phyloP scores from a whole-genome alignment of 306 rosid genomes.

The Castanea sativa region DNA sequence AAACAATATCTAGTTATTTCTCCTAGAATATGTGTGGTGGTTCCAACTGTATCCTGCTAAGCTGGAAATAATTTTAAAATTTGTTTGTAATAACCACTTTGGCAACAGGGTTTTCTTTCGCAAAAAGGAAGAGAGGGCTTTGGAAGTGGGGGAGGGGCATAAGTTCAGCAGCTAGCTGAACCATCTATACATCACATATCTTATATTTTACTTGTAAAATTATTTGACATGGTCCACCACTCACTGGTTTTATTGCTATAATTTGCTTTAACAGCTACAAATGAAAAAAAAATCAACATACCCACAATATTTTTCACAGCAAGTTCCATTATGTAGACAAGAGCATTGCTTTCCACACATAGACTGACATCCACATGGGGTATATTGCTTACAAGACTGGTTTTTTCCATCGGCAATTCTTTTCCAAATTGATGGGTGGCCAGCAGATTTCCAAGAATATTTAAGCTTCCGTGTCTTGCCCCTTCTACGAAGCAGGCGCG shows the following conservation, averaged over 20 bases:
- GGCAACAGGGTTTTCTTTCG: too few species aligned
- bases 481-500: constrained; percentile 73
- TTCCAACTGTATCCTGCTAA: too few species aligned
- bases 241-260: neutral
- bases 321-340: constrained; percentile 57
- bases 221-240: neutral
- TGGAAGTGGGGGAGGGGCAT: too few species aligned
- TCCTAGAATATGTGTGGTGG: too few species aligned
- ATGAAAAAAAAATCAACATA: constrained; percentile 26
- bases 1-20: too few species aligned
- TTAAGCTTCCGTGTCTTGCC: constrained; percentile 89
- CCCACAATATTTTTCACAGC: constrained; percentile 97
- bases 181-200: neutral
- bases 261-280: neutral
- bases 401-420: constrained; percentile 58
- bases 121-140: too few species aligned
- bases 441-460: constrained; percentile 72
- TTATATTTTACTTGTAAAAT: neutral
- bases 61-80: too few species aligned
- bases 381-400: constrained; percentile 51
- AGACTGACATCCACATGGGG: constrained; percentile 73
- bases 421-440: constrained; percentile 66
- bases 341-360: constrained; percentile 79
- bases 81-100: too few species aligned
- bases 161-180: neutral